Base-by-base conservation (phyloP, 1,284 basidiomycete species). In the Schizophyllum commune region DNA sequence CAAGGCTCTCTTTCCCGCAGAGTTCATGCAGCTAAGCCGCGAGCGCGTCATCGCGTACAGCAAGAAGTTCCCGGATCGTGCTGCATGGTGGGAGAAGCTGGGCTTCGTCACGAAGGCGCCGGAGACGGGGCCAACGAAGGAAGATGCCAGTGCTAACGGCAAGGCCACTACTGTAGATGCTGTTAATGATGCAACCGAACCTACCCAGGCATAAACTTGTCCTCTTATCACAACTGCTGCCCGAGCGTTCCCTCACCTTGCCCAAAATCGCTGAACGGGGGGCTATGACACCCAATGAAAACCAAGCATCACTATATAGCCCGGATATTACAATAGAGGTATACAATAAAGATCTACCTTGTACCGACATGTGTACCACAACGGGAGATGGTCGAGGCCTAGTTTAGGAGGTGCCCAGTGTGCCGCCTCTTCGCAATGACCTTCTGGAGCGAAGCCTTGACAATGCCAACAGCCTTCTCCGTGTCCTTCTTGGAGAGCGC, bases 401-500 rank as follows among this genome's bases (percentile, higher is more conserved):
- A 47, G 39, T 11, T 47, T 11, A 47, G 9, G 9, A 47, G 17
- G 39, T 47, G 9, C 13, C 9, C 39, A 47, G 39, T 13, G 9
- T 47, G 39, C 39, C 39, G 39, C 17, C 39, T 11, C 39, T 47
- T 47, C 9, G 39, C 53, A 21, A 55, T 55, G 53, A 94, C 84
- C 78, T 94, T 94, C 58, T 83, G 77, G 52, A 94, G 77, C 47
- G 88, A 88, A 32, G 81, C 79, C 77, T 91, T 94, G 63, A 98
- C 73, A 27, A 89, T 82, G 32, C 77, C 77, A 19, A 88, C 86
- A 1, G 94, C 92, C 78, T 94, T 95, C 77, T 97, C 94, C 61
- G 89, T 85, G 69, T 99, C 97, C 76, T 96, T 96, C 79, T 82
- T 89, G 32, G 85, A 86, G 66, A 98, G 75, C 9, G 85, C 92